These are phyloP conservation scores for Plenodomus tracheiphilus DNA, from an alignment of 2,329 filamentous ascomycete genomes.

Conservation along the genomic window DNA sequence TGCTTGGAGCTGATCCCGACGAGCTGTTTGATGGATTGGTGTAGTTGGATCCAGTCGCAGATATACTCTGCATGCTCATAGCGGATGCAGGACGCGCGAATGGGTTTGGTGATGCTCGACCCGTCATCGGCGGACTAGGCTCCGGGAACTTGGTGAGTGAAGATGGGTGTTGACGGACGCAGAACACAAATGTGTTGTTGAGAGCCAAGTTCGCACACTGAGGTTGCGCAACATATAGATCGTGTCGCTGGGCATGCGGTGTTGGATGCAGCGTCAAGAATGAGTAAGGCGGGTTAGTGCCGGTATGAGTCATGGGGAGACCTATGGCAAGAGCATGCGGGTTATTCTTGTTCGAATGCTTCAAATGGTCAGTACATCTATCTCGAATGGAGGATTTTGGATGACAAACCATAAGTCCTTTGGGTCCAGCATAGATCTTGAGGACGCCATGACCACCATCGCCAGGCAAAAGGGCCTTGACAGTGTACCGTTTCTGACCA, in stretches of 20 bases:
- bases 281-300: constrained; percentile 91
- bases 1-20: constrained; percentile 60
- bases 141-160: constrained; percentile 48
- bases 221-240: constrained; percentile 94
- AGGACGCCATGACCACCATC: constrained; percentile 87
- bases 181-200: constrained; percentile 98
- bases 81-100: constrained; percentile 60
- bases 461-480: constrained; percentile 89
- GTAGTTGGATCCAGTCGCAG: constrained; percentile 56
- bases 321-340: constrained; percentile 88
- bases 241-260: constrained; percentile 94
- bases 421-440: constrained; percentile 91
- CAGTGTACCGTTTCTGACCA: constrained; percentile 85
- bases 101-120: constrained; percentile 56
- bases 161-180: constrained; percentile 88
- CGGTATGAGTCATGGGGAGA: constrained; percentile 85
- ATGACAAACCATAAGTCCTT: constrained; percentile 74
- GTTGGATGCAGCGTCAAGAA: constrained; percentile 93
- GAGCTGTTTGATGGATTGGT: constrained; percentile 61
- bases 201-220: constrained; percentile 86
- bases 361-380: constrained; percentile 16
- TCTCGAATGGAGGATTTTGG: constrained; percentile 9
- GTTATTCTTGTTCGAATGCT: constrained; percentile 92
- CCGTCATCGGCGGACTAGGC: constrained; percentile 42
- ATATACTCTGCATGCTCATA: constrained; percentile 63